phyloP scores from a whole-genome alignment of 2,329 filamentous ascomycete genomes.

The Alternaria arborescens region DNA sequence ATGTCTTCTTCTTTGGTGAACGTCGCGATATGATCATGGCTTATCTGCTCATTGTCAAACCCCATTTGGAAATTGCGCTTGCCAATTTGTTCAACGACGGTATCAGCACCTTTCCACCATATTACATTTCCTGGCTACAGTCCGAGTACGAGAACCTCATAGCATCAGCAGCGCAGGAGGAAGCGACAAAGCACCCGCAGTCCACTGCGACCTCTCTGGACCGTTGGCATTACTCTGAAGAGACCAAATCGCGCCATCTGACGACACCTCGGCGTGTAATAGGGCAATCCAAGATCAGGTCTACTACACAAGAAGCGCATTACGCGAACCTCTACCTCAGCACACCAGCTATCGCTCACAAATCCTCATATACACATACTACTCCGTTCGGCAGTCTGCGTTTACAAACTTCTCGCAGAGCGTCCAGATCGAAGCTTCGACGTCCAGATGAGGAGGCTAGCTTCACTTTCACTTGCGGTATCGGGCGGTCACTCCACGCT shows the following conservation, averaged over 20 bases:
- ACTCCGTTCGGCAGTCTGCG: constrained; percentile 9
- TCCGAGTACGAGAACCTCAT: constrained; percentile 14
- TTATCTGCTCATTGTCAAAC: constrained; percentile 9
- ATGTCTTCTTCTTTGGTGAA: constrained; percentile 14
- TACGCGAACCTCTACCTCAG: background rate
- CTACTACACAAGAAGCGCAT: background rate
- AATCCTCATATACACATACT: constrained; percentile 4
- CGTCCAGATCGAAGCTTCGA: background rate
- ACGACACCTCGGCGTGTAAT: background rate
- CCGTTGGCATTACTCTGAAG: constrained; percentile 11
- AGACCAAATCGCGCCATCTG: background rate
- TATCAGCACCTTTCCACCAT: background rate
- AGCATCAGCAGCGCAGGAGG: constrained; percentile 19
- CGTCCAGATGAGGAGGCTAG: background rate
- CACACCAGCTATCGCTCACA: background rate
- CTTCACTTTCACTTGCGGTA: constrained; percentile 13
- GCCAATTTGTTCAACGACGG: background rate
- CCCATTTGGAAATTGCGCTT: background rate
- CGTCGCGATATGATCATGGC: constrained; percentile 18
- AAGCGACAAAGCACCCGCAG: constrained; percentile 4
- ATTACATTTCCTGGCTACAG: constrained; percentile 5
- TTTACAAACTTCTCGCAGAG: background rate
- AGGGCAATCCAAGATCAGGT: background rate
- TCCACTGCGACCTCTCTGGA: constrained; percentile 13
- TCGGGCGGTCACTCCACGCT: constrained; percentile 3